Conservation (phyloP, 148 eudicot genomes). For the Linanthus parryae region DNA sequence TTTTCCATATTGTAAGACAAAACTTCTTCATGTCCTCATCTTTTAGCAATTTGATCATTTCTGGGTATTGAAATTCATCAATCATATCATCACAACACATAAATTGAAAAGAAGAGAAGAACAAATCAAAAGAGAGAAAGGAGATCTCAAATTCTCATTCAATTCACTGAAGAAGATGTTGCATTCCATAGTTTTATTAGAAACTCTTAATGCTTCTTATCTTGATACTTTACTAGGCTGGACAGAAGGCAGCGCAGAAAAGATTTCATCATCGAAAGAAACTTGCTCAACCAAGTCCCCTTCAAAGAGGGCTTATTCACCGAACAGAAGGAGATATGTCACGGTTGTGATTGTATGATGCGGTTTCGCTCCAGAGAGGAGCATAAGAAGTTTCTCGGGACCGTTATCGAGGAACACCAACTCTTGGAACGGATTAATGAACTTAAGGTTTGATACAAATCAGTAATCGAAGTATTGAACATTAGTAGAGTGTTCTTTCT, state of each 20-base stretch:
- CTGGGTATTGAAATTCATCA: no score
- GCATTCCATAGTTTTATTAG: no score
- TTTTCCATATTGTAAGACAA: no score
- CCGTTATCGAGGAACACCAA: slow-evolving; percentile 61
- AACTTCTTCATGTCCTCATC: no score
- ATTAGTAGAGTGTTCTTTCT: not conserved
- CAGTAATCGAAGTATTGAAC: not conserved
- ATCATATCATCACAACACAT: no score
- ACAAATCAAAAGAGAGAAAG: no score
- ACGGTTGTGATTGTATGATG: slow-evolving; percentile 61
- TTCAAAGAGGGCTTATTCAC: slow-evolving; percentile 52
- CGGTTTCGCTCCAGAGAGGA: slow-evolving; percentile 84
- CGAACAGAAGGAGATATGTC: slow-evolving; percentile 79
- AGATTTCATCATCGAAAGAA: slow-evolving; percentile 75
- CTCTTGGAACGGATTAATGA: slow-evolving; percentile 54
- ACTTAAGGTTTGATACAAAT: slow-evolving; percentile 47
- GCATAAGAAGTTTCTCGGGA: slow-evolving; percentile 63
- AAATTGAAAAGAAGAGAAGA: no score
- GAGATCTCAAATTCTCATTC: no score
- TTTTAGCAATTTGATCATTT: no score
- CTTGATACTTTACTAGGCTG: slow-evolving; percentile 63
- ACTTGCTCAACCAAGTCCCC: slow-evolving; percentile 66
- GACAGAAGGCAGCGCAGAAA: slow-evolving; percentile 88
- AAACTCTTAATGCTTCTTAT: no score
- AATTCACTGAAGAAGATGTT: no score